These are phyloP conservation scores for Favolaschia claudopus DNA, from an alignment of 768 basidiomycete species.

Conservation along the genomic window DNA sequence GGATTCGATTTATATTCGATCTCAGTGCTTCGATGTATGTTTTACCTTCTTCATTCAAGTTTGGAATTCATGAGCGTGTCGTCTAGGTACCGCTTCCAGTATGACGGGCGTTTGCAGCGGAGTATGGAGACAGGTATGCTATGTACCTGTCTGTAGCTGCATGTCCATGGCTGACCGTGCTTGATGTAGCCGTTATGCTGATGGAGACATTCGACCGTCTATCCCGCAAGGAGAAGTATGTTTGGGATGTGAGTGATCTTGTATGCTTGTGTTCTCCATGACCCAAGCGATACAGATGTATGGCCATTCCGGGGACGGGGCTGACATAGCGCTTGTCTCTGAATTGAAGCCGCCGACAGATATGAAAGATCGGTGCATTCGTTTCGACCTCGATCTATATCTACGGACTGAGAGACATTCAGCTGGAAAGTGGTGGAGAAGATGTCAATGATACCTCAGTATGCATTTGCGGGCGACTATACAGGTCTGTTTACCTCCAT, in stretches of 20 bases:
- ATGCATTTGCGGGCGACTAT: constrained; percentile 72
- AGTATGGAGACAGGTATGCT: constrained; percentile 68
- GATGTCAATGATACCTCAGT: constrained; percentile 73
- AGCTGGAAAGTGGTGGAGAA: constrained; percentile 72
- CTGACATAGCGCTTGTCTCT: constrained; percentile 61
- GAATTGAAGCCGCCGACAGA: constrained; percentile 57
- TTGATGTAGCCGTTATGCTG: constrained; percentile 67
- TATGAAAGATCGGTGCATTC: constrained; percentile 52
- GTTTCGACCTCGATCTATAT: no score
- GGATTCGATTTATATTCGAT: constrained; percentile 74
- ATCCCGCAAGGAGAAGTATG: constrained; percentile 72
- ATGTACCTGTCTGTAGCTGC: not conserved
- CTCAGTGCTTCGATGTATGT: constrained; percentile 72
- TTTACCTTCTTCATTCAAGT: not conserved
- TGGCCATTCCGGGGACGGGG: constrained; percentile 72
- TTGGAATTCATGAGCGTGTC: not conserved
- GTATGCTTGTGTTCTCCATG: not conserved
- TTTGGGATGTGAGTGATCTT: constrained; percentile 69
- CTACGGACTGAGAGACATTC: not conserved
- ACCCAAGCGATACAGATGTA: constrained; percentile 53
- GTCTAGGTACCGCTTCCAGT: constrained; percentile 73
- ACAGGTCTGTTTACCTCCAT: constrained; percentile 49
- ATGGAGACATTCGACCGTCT: constrained; percentile 76
- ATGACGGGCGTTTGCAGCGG: constrained; percentile 69
- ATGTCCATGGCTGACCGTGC: not conserved